Evolutionary conservation across 2,329 filamentous ascomycete species (phyloP).

Genomic region (Daldinia sp.): DNA sequence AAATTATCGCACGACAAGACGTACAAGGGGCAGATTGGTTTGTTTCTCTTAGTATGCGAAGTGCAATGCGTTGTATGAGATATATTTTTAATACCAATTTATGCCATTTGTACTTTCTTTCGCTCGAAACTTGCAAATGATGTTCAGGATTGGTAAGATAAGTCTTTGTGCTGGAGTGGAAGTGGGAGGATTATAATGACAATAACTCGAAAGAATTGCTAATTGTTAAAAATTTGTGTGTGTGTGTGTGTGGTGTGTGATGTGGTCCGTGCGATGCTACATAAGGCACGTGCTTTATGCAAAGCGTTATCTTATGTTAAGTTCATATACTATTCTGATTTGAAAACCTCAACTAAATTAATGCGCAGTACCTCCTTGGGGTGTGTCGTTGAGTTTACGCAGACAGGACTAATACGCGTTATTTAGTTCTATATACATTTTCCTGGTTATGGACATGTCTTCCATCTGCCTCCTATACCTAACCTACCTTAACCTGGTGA

Average conservation of each 20-base stretch:
- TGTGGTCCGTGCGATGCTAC: constrained; percentile 31
- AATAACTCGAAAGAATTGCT: constrained; percentile 18
- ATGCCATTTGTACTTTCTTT: constrained; percentile 12
- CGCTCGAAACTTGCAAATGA: neutral
- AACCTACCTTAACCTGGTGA: neutral
- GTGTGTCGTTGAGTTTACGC: too few species aligned
- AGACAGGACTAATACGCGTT: too few species aligned
- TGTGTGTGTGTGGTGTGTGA: constrained; percentile 26
- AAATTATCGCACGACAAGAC: constrained; percentile 19
- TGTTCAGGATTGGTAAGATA: neutral
- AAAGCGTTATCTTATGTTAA: too few species aligned
- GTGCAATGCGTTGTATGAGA: constrained; percentile 23
- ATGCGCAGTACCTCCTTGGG: neutral
- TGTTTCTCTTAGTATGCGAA: constrained; percentile 18
- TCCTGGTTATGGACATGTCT: neutral
- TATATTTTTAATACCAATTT: constrained; percentile 25
- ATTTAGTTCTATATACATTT: too few species aligned
- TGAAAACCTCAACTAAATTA: too few species aligned
- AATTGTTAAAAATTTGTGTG: constrained; percentile 17
- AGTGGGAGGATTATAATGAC: constrained; percentile 8
- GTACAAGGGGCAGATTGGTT: constrained; percentile 11
- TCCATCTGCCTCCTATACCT: neutral
- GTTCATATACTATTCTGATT: too few species aligned
- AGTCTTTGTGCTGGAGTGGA: neutral
- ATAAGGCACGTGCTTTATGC: constrained; percentile 10